Base-by-base conservation (phyloP, 345 rosid genomes). In the Rubroshorea leprosula region DNA sequence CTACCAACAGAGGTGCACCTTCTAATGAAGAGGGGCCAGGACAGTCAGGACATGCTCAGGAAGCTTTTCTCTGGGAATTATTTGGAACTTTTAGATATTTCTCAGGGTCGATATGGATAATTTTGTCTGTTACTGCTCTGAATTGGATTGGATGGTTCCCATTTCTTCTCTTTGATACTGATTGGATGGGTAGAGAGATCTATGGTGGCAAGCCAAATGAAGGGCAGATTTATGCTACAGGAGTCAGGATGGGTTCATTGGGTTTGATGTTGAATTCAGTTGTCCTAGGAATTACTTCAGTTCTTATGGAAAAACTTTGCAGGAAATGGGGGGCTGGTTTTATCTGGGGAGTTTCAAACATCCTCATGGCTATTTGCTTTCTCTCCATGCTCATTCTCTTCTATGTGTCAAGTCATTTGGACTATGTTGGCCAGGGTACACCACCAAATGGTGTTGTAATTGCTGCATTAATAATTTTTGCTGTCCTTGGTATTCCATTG, bases 111-210 rank as follows among this genome's bases (percentile, higher is more conserved):
- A 76, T 82, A 25, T 85, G 96, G 97, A 62, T 62, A 44, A 54
- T 51, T 41, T 44, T 62, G 26, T 44, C 41, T 62, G 58, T 62
- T 52, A 51, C 58, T 52, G 66, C 51, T 6, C 21, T 52, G 19
- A 62, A 24, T 26, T 62, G 66, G 66, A 43, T 62, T 43, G 43
- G 57, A 52, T 62, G 66, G 56, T 51, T 61, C 64, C 65, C 65
- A 21, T 23, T 60, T 50, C 64, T 60, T 20, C 49, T 61, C 24
- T 61, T 61, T 24, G 99, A 93, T 73, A 93, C 99, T 62, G 97
- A 93, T 67, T 93, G 96, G 96, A 85, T 89, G 96, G 97, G 99
- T 55, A 72, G 97, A 68, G 96, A 93, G 78, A 82, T 87, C 50
- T 93, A 80, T 45, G 89, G 99, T 29, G 96, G 96, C 39, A 57